A percentile compares a stretch with the other conserved stretches of the same genome.
Evolutionary conservation across 2,329 filamentous ascomycete genomes (phyloP).

Genomic region (Aspergillus bombycis): DNA sequence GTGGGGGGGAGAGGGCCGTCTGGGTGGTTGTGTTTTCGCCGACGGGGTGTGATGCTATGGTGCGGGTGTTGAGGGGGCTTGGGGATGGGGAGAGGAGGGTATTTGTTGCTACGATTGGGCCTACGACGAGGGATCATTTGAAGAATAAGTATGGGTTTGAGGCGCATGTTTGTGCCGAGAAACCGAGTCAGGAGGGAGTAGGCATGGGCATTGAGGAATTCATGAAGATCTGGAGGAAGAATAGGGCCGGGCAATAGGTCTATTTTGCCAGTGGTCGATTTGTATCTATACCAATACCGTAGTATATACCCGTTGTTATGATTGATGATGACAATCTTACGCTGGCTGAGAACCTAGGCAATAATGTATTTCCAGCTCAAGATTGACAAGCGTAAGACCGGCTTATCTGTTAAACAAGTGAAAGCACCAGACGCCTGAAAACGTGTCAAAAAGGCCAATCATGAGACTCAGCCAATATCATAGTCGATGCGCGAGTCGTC

Average conservation of each 20-base stretch:
- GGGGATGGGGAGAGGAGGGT: conserved; percentile 30
- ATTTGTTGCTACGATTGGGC: conserved; percentile 84
- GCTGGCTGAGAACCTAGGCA: not conserved
- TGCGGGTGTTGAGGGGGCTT: conserved; percentile 50
- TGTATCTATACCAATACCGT: not conserved
- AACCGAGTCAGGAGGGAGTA: conserved; percentile 80
- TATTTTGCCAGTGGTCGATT: not conserved
- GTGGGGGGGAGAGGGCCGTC: conserved; percentile 30
- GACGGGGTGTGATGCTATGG: conserved; percentile 64
- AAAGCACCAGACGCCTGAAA: conserved; percentile 9
- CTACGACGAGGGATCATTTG: conserved; percentile 82
- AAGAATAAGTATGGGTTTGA: conserved; percentile 44
- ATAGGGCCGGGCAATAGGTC: not conserved
- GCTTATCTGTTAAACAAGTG: conserved; percentile 1
- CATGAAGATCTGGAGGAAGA: conserved; percentile 27
- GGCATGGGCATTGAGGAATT: conserved; percentile 65
- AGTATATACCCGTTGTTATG: conserved; percentile 12
- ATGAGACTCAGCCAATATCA: conserved; percentile 1
- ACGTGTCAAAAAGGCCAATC: conserved; percentile 7
- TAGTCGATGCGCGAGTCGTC: conserved; percentile 16
- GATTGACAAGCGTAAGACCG: not conserved
- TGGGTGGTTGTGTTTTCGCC: conserved; percentile 60
- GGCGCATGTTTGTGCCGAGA: conserved; percentile 68
- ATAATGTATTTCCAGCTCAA: conserved; percentile 2
- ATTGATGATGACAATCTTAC: not conserved